Conservation (phyloP, 1,284 basidiomycete species). For the Melampsora americana region DNA sequence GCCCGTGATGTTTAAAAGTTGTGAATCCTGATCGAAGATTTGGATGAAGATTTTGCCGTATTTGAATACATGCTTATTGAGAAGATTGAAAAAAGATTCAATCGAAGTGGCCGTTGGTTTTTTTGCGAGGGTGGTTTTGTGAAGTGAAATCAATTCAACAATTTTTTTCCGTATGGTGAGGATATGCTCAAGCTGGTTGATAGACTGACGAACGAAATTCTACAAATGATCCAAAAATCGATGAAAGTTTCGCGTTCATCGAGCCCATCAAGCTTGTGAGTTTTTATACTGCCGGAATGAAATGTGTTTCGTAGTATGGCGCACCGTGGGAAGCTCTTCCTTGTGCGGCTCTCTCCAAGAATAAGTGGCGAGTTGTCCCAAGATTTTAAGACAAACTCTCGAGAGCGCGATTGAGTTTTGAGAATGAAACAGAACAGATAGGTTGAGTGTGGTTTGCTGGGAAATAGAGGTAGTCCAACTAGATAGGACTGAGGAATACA, state of each 20-base stretch:
- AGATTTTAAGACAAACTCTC: conserved; percentile 34
- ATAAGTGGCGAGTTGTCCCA: conserved; percentile 33
- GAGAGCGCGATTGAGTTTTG: conserved; percentile 31
- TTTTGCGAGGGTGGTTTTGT: conserved; percentile 24
- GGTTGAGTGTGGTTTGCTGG: conserved; percentile 34
- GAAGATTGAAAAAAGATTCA: conserved; percentile 31
- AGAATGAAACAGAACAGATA: conserved; percentile 35
- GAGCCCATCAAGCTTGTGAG: not conserved
- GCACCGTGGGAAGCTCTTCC: conserved; percentile 30
- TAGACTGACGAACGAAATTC: conserved; percentile 33
- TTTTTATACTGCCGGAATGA: not conserved
- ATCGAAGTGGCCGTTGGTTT: conserved; percentile 16
- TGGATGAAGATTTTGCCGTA: conserved; percentile 35
- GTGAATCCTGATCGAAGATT: conserved; percentile 30
- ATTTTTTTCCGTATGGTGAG: conserved; percentile 25
- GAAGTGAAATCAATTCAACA: conserved; percentile 10
- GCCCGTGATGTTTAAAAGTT: conserved; percentile 17
- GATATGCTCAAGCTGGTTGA: conserved; percentile 20
- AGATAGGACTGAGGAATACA: conserved; percentile 27
- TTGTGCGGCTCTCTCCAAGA: conserved; percentile 35
- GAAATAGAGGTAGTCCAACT: conserved; percentile 25
- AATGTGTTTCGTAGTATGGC: not conserved
- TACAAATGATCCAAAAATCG: not conserved
- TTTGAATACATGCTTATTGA: conserved; percentile 39
- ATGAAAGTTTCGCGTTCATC: not conserved